Conservation (phyloP, 495 filamentous ascomycete species). For the Aspergillus steynii region DNA sequence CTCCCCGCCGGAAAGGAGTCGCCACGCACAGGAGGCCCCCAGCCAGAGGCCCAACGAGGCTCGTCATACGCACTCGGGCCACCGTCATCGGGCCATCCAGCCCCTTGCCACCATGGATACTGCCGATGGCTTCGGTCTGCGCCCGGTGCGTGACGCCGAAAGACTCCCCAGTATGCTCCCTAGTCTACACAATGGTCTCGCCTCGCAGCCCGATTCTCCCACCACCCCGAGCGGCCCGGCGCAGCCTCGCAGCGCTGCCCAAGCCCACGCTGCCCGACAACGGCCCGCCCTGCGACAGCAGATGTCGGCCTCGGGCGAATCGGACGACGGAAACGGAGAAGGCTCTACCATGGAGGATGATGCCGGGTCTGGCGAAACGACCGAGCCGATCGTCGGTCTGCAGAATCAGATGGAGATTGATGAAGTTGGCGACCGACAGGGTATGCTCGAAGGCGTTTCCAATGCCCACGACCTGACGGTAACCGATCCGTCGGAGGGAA, state of each 20-base stretch:
- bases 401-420: constrained; percentile 77
- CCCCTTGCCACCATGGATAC: constrained; percentile 73
- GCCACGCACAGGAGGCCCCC: constrained; percentile 56
- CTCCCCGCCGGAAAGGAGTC: constrained; percentile 72
- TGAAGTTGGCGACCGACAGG: constrained; percentile 70
- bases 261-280: constrained; percentile 44
- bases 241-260: constrained; percentile 50
- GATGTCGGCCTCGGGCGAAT: constrained; percentile 80
- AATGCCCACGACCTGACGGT: constrained; percentile 72
- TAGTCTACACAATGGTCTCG: constrained; percentile 65
- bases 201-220: constrained; percentile 90
- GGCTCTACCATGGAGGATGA: constrained; percentile 68
- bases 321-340: constrained; percentile 82
- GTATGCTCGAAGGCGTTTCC: constrained; percentile 75
- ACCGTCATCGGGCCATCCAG: constrained; percentile 60
- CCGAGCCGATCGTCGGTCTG: constrained; percentile 76
- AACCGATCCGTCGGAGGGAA: constrained; percentile 76
- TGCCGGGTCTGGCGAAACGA: constrained; percentile 56
- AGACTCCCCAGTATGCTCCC: constrained; percentile 84
- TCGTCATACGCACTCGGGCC: constrained; percentile 45
- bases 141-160: constrained; percentile 83
- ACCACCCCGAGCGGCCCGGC: constrained; percentile 80
- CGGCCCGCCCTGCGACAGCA: constrained; percentile 86
- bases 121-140: constrained; percentile 70
- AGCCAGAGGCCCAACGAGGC: constrained; percentile 58